Evolutionary conservation across 2,329 filamentous ascomycete genomes (phyloP).

Genomic region (Phialophora verrucosa): DNA sequence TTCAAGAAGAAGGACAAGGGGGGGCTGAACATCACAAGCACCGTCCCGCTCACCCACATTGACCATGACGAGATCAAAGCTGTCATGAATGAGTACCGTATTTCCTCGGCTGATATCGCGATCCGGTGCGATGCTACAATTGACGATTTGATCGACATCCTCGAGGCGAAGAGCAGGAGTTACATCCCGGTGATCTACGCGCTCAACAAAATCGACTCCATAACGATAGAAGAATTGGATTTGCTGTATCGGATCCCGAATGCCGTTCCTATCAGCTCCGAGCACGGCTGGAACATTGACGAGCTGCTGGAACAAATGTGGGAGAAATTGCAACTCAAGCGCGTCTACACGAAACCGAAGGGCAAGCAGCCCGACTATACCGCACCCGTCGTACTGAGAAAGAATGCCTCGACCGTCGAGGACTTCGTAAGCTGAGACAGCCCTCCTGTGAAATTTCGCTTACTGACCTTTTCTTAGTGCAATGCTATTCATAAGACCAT

Average conservation of each 20-base stretch:
- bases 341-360: constrained; percentile 98
- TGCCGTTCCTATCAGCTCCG: constrained; percentile 94
- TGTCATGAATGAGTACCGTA: constrained; percentile 96
- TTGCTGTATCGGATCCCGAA: constrained; percentile 96
- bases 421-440: constrained; percentile 81
- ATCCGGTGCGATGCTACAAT: constrained; percentile 98
- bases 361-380: constrained; percentile 92
- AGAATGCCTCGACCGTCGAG: constrained; percentile 84
- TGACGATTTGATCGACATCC: constrained; percentile 93
- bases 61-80: constrained; percentile 96
- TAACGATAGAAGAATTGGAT: constrained; percentile 96
- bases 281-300: constrained; percentile 97
- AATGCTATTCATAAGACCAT: constrained; percentile 97
- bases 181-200: constrained; percentile 99
- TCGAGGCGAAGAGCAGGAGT: constrained; percentile 91
- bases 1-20: constrained; percentile 99
- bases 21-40: constrained; percentile 94
- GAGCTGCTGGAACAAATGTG: constrained; percentile 98
- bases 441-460: constrained; percentile 32
- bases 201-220: constrained; percentile 98
- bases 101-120: constrained; percentile 94
- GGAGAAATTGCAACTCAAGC: constrained; percentile 89
- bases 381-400: constrained; percentile 84
- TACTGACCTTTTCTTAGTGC: constrained; percentile 65
- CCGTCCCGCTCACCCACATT: constrained; percentile 88